Evolutionary conservation across 352 stramenopile genomes (phyloP), one percentile per base, ranked within the genome.

Genomic region (Phytophthora niederhauseri): DNA sequence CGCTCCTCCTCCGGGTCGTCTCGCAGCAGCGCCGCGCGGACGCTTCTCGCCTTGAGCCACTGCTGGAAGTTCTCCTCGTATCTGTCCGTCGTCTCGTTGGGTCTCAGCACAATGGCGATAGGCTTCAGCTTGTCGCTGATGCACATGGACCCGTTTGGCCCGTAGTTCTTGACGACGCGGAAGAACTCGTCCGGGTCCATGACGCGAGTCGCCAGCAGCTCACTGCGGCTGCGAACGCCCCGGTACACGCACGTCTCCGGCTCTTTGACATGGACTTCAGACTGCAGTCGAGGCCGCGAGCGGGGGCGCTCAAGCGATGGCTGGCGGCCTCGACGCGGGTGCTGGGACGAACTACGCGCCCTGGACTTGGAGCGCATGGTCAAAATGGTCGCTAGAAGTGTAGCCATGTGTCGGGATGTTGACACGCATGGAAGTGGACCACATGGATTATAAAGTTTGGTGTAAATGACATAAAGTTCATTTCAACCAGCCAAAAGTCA

Each of bases 401-500:
- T 55, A 55, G 49, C 49, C 49, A 55, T 55, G 24, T 55, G 22
- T n/a, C 22, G 14, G 34, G 34, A 36, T 60, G 11, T 36, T 50
- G 61, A 28, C 31, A 59, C 9, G 20, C 24, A 53, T 48, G 36
- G 9, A 17, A 45, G 53, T 65, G 53, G 53, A 38, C 62, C 56
- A 65, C 52, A 49, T 67, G 3, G 38, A 50, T 26, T 57, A n/a
- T 8, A 26, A 41, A 20, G n/a, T 6, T 26, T 54, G 11, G 43
- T 64, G 48, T 56, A 7, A 4, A 0, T 6, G 8, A 14, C 36
- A 34, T 55, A 55, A 34, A 19, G 11, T 12, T 31, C 14, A 30
- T 55, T 59, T 43, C 53, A 26, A 64, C 66, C 66, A 74, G 52
- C 59, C 51, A 62, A 51, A 51, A 67, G 48, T 50, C 54, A 74